These are phyloP conservation scores for Arctostaphylos glauca DNA, from an alignment of 148 eudicot genomes.

Conservation along the genomic window DNA sequence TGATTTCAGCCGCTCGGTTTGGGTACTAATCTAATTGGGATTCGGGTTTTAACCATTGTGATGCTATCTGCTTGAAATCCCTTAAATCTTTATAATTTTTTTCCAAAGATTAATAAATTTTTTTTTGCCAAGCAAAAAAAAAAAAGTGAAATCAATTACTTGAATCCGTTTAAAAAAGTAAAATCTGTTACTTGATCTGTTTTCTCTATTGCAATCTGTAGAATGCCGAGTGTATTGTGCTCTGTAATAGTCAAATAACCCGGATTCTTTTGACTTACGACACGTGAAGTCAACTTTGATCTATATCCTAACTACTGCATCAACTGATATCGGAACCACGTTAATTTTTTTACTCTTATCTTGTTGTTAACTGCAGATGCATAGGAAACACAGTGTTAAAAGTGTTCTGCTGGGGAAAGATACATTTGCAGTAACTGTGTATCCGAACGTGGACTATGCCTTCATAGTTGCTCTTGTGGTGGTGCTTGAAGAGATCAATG, in stretches of 20 bases:
- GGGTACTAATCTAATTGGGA: not conserved
- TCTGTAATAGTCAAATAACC: too few species aligned
- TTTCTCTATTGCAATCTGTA: not conserved
- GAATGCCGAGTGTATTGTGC: too few species aligned
- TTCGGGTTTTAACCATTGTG: not conserved
- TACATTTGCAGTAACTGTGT: constrained; percentile 25
- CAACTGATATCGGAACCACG: too few species aligned
- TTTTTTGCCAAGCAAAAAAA: too few species aligned
- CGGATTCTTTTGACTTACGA: too few species aligned
- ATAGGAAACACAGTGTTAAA: constrained; percentile 12
- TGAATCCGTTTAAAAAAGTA: not conserved
- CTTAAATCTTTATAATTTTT: too few species aligned
- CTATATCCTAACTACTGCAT: too few species aligned
- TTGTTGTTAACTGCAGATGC: constrained; percentile 20
- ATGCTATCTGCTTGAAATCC: not conserved
- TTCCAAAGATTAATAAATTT: too few species aligned
- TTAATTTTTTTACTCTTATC: not conserved
- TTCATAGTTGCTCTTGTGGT: constrained; percentile 28
- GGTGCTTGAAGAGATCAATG: constrained; percentile 17
- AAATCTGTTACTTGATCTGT: not conserved
- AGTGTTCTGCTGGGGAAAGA: constrained; percentile 26
- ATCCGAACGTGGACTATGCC: constrained; percentile 31
- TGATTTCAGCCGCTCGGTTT: too few species aligned
- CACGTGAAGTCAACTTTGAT: too few species aligned
- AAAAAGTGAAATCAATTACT: too few species aligned